phyloP scores from a whole-genome alignment of 345 rosid species.

The Acer yangbiense region DNA sequence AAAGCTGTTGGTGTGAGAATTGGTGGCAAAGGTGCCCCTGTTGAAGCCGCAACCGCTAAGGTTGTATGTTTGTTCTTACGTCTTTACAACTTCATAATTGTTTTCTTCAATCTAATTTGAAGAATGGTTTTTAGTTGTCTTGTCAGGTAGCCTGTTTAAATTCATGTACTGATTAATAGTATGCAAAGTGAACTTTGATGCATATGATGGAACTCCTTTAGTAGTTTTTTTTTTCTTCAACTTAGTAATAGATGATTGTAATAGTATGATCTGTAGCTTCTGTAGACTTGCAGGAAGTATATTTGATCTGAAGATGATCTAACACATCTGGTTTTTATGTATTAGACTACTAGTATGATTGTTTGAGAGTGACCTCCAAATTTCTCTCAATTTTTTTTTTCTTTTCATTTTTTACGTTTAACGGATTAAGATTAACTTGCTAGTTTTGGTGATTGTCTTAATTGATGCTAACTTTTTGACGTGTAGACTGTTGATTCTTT shows the following conservation, averaged over 20 bases:
- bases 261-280: too few species aligned
- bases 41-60: conserved; percentile 38
- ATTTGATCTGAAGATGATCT: background rate
- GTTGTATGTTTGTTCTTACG: conserved; percentile 15
- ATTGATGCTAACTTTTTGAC: background rate
- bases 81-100: too few species aligned
- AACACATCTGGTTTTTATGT: background rate
- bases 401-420: too few species aligned
- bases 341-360: background rate
- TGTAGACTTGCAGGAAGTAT: background rate
- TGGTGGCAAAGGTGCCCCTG: conserved; percentile 54
- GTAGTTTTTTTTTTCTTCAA: too few species aligned
- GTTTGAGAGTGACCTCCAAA: too few species aligned
- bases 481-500: background rate
- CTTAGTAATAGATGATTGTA: too few species aligned
- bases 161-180: background rate
- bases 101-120: too few species aligned
- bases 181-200: background rate
- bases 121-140: too few species aligned
- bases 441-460: background rate
- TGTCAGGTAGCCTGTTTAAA: background rate
- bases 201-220: too few species aligned
- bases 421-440: background rate
- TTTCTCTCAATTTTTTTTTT: too few species aligned
- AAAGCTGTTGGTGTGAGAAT: conserved; percentile 77